Evolutionary conservation across 306 rosid genomes (phyloP), one percentile per base, ranked within the genome.

Genomic region (Aeschynomene evenia): DNA sequence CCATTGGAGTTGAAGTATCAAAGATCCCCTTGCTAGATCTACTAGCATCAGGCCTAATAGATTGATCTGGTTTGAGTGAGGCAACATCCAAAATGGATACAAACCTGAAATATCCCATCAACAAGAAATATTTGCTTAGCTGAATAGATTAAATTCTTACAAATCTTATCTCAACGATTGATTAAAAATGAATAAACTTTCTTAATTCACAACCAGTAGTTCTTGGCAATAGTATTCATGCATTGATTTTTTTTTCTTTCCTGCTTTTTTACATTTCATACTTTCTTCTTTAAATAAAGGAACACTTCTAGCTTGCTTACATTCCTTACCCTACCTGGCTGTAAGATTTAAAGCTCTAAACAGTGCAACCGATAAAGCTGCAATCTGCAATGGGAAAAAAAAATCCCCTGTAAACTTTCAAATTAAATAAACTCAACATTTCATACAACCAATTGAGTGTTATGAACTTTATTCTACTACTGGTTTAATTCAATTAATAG

Each of bases 51-150:
- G 80, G 77, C 68, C 80, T 68, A 63, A 67, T 59, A 65, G 67
- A 73, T 46, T 84, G 88, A 54, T 75, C 86, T 80, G 98, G 96
- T 81, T 94, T 94, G 65, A 90, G 74, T 77, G 98, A 86, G 74
- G 96, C 86, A 76, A 81, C 97, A 80, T 94, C 91, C 89, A 94
- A 82, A 82, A 90, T 81, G 79, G 94, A 88, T 49, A 88, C 94
- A 68, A 88, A 94, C 89, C 97, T 94, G 89, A 82, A 81, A 74
- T 37, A 51, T 26, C 52, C 16, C 68, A 58, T 71, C 19, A 62
- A 59, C 55, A 65, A 61, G 73, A 72, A 61, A 71, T 13, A 61
- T 55, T 65, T 52, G 66, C 49, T 49, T 77, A 66, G 12, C 29
- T 45, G 6, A 37, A 54, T 62, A 72, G 1, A 46, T 37, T 57